Evolutionary conservation across 2,329 filamentous ascomycete genomes (phyloP), one percentile per base, ranked within the genome.

Genomic region (Verticillium dahliae): DNA sequence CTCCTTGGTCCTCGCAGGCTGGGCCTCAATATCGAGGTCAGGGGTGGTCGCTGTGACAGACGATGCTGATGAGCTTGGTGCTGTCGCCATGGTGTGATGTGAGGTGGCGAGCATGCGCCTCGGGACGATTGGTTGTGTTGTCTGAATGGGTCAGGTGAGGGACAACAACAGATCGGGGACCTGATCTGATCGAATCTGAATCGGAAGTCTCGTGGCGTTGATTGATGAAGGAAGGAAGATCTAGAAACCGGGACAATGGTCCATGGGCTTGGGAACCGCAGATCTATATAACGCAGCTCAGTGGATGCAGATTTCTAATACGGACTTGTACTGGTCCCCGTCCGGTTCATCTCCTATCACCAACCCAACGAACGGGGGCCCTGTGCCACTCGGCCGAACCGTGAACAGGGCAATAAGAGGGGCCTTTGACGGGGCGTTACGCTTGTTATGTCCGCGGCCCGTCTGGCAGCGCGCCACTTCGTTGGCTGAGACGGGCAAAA

Each of bases 1-100:
- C 54, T 77, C 68, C 33, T 68, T 65, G 62, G 71, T 75, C 61
- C 64, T 61, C 31, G 70, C 65, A 31, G 68, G 67, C 57, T 76
- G 69, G 9, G 78, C 73, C 69, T 83, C 81, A 60, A 78, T 64
- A 63, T 82, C 79, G 59, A 67, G 67, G 18, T 75, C 74, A 15
- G 74, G 72, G 37, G 69, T 68, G 34, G 73, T 75, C 52, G 69
- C 63, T 18, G 39, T 58, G 27, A 50, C 34, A 56, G 73, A 72
- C 33, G 73, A 75, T 13, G 69, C 62, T 11, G 69, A 67, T 6
- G 68, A 71, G 18, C 63, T 62, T 35, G 62, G 67, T 60, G 65
- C 56, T 64, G 65, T 66, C 60, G 65, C 18, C 45, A 52, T 52
- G 22, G 45, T 22, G 58, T 64, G 50, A 33, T 56, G 52, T 37